phyloP scores from a whole-genome alignment of 2,329 filamentous ascomycete species.

The Fusarium pseudonygamai region DNA sequence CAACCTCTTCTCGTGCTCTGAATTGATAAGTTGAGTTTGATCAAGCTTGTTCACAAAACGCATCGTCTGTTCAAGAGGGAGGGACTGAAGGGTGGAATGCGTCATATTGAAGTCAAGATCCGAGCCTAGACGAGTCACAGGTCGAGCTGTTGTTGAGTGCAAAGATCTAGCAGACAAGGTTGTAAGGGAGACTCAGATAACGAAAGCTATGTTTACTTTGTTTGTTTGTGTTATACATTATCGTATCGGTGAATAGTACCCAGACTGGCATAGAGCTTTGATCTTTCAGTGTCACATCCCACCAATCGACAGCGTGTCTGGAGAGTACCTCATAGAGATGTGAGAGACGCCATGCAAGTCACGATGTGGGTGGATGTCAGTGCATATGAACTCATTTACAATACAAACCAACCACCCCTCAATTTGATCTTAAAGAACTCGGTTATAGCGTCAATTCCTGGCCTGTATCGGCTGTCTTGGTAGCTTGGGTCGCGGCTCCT shows the following conservation, averaged over 20 bases:
- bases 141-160: neutral
- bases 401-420: neutral
- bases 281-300: constrained; percentile 22
- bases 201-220: neutral
- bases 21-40: neutral
- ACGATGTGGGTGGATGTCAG: constrained; percentile 39
- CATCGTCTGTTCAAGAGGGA: neutral
- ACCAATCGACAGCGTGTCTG: constrained; percentile 16
- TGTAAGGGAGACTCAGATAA: neutral
- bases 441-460: constrained; percentile 5
- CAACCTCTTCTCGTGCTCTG: constrained; percentile 28
- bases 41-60: neutral
- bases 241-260: constrained; percentile 10
- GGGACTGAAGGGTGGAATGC: constrained; percentile 9
- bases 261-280: neutral
- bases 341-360: constrained; percentile 21
- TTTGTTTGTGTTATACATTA: neutral
- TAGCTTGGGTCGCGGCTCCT: constrained; percentile 12
- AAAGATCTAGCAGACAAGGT: neutral
- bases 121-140: neutral
- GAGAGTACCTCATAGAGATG: neutral
- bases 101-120: neutral
- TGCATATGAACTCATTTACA: constrained; percentile 43
- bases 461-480: constrained; percentile 12
- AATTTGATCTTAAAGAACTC: neutral